Evolutionary conservation across 768 basidiomycete genomes (phyloP), one percentile per base, ranked within the genome.

Genomic region (Mycena albidolilacea): DNA sequence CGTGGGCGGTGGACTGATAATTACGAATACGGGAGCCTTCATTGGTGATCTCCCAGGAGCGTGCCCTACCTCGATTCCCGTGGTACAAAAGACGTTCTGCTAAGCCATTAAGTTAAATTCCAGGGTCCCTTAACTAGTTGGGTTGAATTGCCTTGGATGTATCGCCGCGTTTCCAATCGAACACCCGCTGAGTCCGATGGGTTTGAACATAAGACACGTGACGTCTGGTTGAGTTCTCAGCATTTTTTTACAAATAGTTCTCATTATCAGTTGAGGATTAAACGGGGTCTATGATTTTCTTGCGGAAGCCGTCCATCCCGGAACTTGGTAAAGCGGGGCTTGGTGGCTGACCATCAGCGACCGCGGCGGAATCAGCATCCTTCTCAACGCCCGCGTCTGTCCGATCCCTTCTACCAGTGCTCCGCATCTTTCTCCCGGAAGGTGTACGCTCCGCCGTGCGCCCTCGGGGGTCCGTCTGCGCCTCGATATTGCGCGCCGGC

Each of bases 1-100:
- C 66, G 60, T 71, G 35, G 37, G 63, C 21, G 73, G 73, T n/a
- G 64, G 15, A n/a, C 69, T 71, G 4, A 62, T 41, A 11, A 43
- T 64, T 55, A 67, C 73, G 7, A 75, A 71, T 38, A 57, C 74
- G 0, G 70, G 69, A 15, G 12, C 41, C 5, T 19, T 8, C n/a
- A 9, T 54, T 5, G 12, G 9, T 5, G 15, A 15, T 30, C 52
- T 64, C 11, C 69, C 68, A 0, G 43, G 55, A 6, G 62, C 73
- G 19, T 74, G 73, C 39, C 64, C 69, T 7, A 12, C 43, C 8
- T 19, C 44, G 14, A n/a, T 61, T 10, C 19, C n/a, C n/a, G 38
- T 61, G 58, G 67, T 68, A 7, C 38, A 46, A 38, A 48, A 68
- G 38, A 52, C 67, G n/a, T 11, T 38, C 2, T 68, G 67, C n/a